phyloP scores from a whole-genome alignment of 2,329 filamentous ascomycete species.

The Paecilomyces fulvus region DNA sequence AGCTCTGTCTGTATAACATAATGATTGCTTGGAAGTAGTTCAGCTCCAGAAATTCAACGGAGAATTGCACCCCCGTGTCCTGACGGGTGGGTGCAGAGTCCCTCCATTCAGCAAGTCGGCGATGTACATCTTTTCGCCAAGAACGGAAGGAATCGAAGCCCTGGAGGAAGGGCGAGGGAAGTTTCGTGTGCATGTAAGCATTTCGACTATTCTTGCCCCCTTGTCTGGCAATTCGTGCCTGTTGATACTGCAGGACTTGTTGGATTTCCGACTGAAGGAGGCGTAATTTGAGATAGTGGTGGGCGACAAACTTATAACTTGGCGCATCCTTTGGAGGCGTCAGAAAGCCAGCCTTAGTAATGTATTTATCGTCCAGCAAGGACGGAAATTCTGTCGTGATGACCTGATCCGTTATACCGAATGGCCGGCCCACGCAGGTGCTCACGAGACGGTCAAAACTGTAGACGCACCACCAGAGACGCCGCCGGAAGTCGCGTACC shows the following conservation, averaged over 20 bases:
- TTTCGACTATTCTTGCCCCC: slow-evolving; percentile 57
- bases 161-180: slow-evolving; percentile 77
- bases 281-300: slow-evolving; percentile 85
- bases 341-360: slow-evolving; percentile 68
- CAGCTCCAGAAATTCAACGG: slow-evolving; percentile 79
- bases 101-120: slow-evolving; percentile 78
- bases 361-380: slow-evolving; percentile 76
- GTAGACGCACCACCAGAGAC: slow-evolving; percentile 96
- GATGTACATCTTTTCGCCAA: slow-evolving; percentile 83
- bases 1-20: slow-evolving; percentile 86
- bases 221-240: slow-evolving; percentile 68
- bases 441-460: slow-evolving; percentile 91
- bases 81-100: slow-evolving; percentile 65
- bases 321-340: slow-evolving; percentile 54
- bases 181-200: slow-evolving; percentile 65
- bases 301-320: slow-evolving; percentile 82
- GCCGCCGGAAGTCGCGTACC: slow-evolving; percentile 73
- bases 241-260: slow-evolving; percentile 86
- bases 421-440: slow-evolving; percentile 84
- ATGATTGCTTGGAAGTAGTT: slow-evolving; percentile 98
- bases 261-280: slow-evolving; percentile 90
- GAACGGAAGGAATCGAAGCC: slow-evolving; percentile 77
- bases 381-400: slow-evolving; percentile 94
- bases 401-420: slow-evolving; percentile 91
- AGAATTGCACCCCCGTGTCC: slow-evolving; percentile 82